Evolutionary conservation across 2,329 filamentous ascomycete species (phyloP), one percentile per base, ranked within the genome.

Genomic region (Pleomassaria siparia): DNA sequence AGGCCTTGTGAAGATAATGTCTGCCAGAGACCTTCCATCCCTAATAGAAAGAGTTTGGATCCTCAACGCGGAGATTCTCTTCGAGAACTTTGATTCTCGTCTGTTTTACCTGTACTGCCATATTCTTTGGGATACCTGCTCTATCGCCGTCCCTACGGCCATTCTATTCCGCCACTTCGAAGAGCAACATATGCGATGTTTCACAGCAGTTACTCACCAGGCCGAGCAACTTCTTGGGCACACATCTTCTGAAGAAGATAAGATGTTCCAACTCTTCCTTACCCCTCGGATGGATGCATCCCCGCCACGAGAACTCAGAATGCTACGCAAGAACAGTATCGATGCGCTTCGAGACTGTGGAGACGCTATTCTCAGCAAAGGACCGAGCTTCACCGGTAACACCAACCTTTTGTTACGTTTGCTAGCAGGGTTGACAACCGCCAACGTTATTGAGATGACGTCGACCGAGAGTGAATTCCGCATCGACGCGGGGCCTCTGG

Each of bases 61-160:
- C 15, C 33, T 37, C 33, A 37, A 37, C 33, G 33, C 33, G 15
- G 33, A 37, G 16, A 37, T 37, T 24, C 33, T 37, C 33, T 37
- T 69, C 33, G n/a, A 20, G 7, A 13, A 37, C 21, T 37, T 37
- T 37, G 9, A 37, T n/a, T 10, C 21, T 21, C 33, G 33, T 15
- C 33, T 37, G 33, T 37, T 18, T n/a, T 18, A 37, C 15, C 21
- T 37, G 15, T 37, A 37, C 21, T 37, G 8, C 9, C 16, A n/a
- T 18, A 24, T 37, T n/a, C 33, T 18, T 18, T 37, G 33, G 33
- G 33, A 37, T 10, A 20, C 33, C 7, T 37, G 33, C 33, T 37
- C 33, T 4, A 37, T 37, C 15, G 16, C 7, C 15, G 15, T 18
- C 33, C 33, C 33, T 37, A 18, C 33, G 11, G 16, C 33, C 4